Base-by-base conservation (phyloP, 73 alveolate species). In the Blepharisma stoltei region DNA sequence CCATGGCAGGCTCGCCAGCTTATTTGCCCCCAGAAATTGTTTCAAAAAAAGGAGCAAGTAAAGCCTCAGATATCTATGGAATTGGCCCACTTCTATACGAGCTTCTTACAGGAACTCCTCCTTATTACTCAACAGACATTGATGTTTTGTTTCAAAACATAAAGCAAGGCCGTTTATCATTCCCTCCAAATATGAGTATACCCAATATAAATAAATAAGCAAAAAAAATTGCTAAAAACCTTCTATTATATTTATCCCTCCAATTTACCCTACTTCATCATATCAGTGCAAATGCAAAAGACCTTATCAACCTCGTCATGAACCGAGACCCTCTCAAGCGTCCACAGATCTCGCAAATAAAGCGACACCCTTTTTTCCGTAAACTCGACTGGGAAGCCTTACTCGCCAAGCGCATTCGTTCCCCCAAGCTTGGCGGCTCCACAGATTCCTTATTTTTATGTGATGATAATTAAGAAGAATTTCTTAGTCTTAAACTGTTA, bases 11-110 rank as follows among this genome's bases (percentile, higher is more conserved):
- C 18, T 90, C 98, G 7, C 95, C 95, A 37, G 99, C 99, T 45
- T 96, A 96, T 80, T 84, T 96, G 73, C 97, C 99, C 6, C 99
- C 99, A 20, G 99, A 96, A 84, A 91, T 96, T 90, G 88, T 96
- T 11, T 67, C 83, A 55, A 86, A 97, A 81, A 68, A 83, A 45
- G 99, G 98, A 5, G 96, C 93, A 81, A 95, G 97, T 14, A 95
- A 94, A 81, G 89, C 97, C 0, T 96, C 94, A 11, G 99, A 96
- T 71, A 91, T 97, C 92, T 96, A 96, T 84, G 78, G 92, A 45
- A 88, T 94, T 37, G 99, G 99, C 4, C 95, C 90, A 48, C 82
- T 95, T 14, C 93, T 96, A 76, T 96, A 92, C 86, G 99, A 96
- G 83, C 94, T 96, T 98, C 89, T 96, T 32, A 97, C 95, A 6